Evolutionary conservation across 139 green algal genomes (phyloP), one percentile per base, ranked within the genome.

Genomic region (Marvania coccoides): DNA sequence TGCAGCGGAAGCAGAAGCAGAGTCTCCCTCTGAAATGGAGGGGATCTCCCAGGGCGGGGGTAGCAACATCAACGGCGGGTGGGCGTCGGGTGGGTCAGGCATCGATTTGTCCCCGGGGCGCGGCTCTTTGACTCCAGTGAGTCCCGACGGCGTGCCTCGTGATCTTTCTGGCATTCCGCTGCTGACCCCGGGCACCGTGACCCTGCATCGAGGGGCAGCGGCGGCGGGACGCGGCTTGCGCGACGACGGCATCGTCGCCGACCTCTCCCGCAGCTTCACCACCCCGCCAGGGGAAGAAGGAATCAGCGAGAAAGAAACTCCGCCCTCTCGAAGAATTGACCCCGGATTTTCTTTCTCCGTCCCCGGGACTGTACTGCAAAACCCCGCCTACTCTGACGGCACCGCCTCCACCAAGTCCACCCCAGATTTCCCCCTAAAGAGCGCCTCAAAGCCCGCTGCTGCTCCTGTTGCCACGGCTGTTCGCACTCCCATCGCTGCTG

Each of bases 101-200:
- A n/a, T n/a, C n/a, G n/a, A n/a, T n/a, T n/a, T n/a, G n/a, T 28
- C 42, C 19, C 42, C 42, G 19, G 42, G 19, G 19, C 42, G 42
- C 42, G n/a, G n/a, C n/a, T 51, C 42, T 51, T 31, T 59, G 35
- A 59, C 48, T 12, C 48, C 48, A 23, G 37, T 59, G 48, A 28
- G 9, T 9, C 30, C 12, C 7, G 61, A 76, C 29, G 62, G 61
- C 23, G 61, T 76, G 31, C 48, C 29, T 1, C 47, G 69, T 2
- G 48, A 69, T 47, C 29, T 40, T 3, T 35, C 61, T 5, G 69
- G 69, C 26, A 31, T 76, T 1, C 69, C 69, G 6, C 33, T 15
- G 0, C 8, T 40, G 5, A 76, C 69, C 6, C 69, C 69, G 6
- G n/a, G n/a, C 51, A 70, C 60, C 13, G 69, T 76, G 8, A 77